Base-by-base conservation (phyloP, 164 flowering plant genomes). In the Magnolia changhungtana region DNA sequence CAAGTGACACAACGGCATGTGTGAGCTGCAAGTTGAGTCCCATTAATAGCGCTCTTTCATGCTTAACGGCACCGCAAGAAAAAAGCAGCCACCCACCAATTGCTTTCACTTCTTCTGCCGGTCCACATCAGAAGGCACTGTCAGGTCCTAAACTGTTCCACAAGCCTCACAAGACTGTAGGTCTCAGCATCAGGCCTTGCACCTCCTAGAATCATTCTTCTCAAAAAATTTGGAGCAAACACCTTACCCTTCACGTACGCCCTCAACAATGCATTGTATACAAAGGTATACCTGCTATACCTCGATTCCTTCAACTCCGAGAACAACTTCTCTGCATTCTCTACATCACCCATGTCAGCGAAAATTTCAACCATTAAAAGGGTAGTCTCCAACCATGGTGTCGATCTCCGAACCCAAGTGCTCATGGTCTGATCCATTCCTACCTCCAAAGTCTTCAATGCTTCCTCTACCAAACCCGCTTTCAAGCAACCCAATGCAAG, bases 121-220 rank as follows among this genome's bases (percentile, higher is more conserved):
- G 18, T 55, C 18, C 61, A 55, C 10, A 11, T 55, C 61, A 55
- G 3, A 55, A 11, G 14, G 77, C 23, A 63, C 20, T 20, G 7
- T 67, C 49, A 67, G 2, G 75, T 68, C 71, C 69, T 78, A 80
- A 87, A 90, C 83, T 89, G 92, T 72, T 95, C 98, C 1, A 80
- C 71, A 78, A 92, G 89, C 83, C 90, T 92, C 51, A 94, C 72
- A 72, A 96, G 83, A 84, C 96, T 88, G 75, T 96, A 96, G 37
- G 98, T 90, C 81, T 96, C 97, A 23, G 93, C 78, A 85, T 96
- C 99, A 61, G 98, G 99, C 86, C 92, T 87, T 49, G 92, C 90
- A 45, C 99, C 98, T 73, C 90, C 94, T 21, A 94, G 78, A 78
- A 96, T 94, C 99, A 96, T 92, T 81, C 90, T 84, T 72, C 81